These are phyloP conservation scores for Neurospora sp. DNA, from an alignment of 495 filamentous ascomycete species.

Conservation along the genomic window DNA sequence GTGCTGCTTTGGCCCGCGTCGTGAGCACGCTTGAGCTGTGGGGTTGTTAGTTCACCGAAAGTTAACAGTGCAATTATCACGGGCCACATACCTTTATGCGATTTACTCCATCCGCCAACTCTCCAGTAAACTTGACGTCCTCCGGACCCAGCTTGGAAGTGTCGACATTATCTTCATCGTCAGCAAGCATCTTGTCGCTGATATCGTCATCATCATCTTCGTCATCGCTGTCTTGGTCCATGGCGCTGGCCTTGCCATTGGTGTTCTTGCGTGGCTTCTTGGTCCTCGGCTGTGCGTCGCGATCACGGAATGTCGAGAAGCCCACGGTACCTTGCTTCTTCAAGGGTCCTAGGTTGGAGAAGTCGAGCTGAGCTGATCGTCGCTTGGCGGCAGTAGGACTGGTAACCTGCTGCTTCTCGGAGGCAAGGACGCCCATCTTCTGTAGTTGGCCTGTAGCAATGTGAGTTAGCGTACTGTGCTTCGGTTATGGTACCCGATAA, in stretches of 20 bases:
- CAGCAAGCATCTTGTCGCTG: conserved; percentile 47
- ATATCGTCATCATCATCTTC: conserved; percentile 72
- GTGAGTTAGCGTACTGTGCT: conserved; percentile 1
- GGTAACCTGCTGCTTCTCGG: conserved; percentile 48
- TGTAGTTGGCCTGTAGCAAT: conserved; percentile 64
- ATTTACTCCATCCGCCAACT: conserved; percentile 81
- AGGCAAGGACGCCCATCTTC: conserved; percentile 79
- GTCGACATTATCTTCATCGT: conserved; percentile 60
- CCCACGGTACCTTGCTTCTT: conserved; percentile 74
- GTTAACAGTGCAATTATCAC: neutral
- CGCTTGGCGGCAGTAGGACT: conserved; percentile 52
- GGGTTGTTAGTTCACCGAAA: conserved; percentile 1
- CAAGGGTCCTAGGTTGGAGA: conserved; percentile 73
- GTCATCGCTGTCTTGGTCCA: conserved; percentile 51
- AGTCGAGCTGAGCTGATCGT: conserved; percentile 68
- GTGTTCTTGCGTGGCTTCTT: conserved; percentile 49
- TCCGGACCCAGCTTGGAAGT: conserved; percentile 51
- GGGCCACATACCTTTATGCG: conserved; percentile 71
- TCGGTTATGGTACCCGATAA: conserved; percentile 7
- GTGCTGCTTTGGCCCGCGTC: conserved; percentile 63
- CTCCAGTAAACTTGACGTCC: conserved; percentile 72
- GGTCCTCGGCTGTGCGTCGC: conserved; percentile 36
- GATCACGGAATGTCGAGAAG: conserved; percentile 84
- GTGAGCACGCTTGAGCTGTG: conserved; percentile 88
- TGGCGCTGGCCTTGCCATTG: conserved; percentile 32